Base-by-base conservation (phyloP, 2,329 filamentous ascomycete genomes). In the Phoma sp. region DNA sequence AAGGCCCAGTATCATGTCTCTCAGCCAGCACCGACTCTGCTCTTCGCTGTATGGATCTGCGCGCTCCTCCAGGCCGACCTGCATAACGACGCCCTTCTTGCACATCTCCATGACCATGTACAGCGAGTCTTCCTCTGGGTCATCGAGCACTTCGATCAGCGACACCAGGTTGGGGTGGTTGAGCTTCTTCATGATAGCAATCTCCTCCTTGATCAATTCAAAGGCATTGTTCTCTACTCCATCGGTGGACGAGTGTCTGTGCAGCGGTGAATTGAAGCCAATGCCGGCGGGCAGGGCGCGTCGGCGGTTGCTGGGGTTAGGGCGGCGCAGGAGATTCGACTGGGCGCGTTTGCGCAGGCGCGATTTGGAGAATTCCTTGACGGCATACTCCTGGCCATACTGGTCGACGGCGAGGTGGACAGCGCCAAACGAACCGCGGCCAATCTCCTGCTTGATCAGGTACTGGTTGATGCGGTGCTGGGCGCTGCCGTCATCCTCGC, bases 21-120 rank as follows among this genome's bases (percentile, higher is more conserved):
- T 88, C 70, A 99, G 98, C 91, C 91, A 98, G 69, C 85, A 89
- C 45, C 95, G 86, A 70, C 93, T 97, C 47, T 83, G 82, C 66
- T 97, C 91, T 58, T 89, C 85, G 25, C 86, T 82, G 72, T 97
- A 97, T 0, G 95, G 93, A 57, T 89, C 86, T 14, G 91, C 90
- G 52, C 83, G 81, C 66, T 96, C 89, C 55, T 90, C 89, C n/a
- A 98, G 78, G 3, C 91, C 91, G 50, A 99, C 91, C 68, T 93
- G 93, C 93, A 98, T 98, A 46, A 97, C 86, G 22, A 97, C 93
- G 1, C 95, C 95, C 74, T 97, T 97, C 70, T 96, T 95, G 79
- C 95, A 99, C 91, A 97, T 96, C 74, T 99, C 95, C 74, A 99
- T 83, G 22, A 99, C 95, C 91, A 99, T 98, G 77, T 97, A 99